Evolutionary conservation across 768 basidiomycete genomes (phyloP), one percentile per base, ranked within the genome.

Genomic region (Galerina sulciceps): DNA sequence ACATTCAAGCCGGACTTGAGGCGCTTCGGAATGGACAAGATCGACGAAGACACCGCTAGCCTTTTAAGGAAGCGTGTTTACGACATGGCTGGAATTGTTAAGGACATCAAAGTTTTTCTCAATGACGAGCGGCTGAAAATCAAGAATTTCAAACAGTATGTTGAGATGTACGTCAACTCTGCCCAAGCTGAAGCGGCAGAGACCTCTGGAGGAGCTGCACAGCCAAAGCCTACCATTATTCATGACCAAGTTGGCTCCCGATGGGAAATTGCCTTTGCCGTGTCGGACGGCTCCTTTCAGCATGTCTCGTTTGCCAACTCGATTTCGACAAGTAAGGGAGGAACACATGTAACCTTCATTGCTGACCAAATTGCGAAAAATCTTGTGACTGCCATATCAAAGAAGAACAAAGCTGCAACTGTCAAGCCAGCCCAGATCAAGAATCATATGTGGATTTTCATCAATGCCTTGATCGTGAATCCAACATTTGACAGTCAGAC

Each of bases 401-500:
- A 98, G 87, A 99, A 96, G 86, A 97, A 99, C 79, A 98, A 97
- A 77, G 94, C 82, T 2, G 94, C 95, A n/a, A 84, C 90, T 0
- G 90, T 99, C 67, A 99, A 98, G 73, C 83, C 93, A 14, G 85
- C 88, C 53, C 94, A 97, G 76, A 89, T 99, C 77, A 96, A 94
- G 81, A 95, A 90, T 67, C 96, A 99, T 70, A 94, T 99, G 88
- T 96, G 93, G 94, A 83, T 99, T 53, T 99, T 99, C 68, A 88
- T 99, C 69, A 99, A 98, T 67, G 87, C 93, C 13, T 80, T 97
- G 59, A 89, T 99, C 64, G 96, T 96, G 77, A 99, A 99, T 69
- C 96, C 97, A 9, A 93, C 94, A 1, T 99, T 99, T 75, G 96
- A 99, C 81, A 95, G 93, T 81, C 97, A 99, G 74, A 98, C 97